Conservation (phyloP, 768 basidiomycete species). For the Omphalotus guepiniiformis region DNA sequence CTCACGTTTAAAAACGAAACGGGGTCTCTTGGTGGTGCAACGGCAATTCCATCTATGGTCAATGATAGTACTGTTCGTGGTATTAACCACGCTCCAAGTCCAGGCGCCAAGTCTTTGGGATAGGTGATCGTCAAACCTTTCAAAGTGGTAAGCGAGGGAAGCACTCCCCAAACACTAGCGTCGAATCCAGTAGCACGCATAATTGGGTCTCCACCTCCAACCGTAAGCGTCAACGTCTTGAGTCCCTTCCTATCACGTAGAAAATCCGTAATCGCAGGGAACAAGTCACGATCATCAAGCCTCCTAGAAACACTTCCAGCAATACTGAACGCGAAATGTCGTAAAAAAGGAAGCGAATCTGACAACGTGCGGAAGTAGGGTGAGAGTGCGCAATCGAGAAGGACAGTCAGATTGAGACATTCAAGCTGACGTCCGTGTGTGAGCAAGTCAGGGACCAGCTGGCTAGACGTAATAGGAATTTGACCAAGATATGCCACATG, state of each 20-base stretch:
- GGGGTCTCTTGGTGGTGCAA: constrained; percentile 35
- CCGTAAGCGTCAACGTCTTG: constrained; percentile 48
- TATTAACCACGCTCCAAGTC: constrained; percentile 65
- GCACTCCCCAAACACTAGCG: constrained; percentile 66
- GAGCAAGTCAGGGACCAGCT: constrained; percentile 57
- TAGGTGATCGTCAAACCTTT: constrained; percentile 57
- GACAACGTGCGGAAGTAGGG: constrained; percentile 44
- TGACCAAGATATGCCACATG: constrained; percentile 58
- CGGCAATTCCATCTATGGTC: constrained; percentile 34
- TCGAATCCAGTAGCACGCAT: constrained; percentile 60
- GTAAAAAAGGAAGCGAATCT: constrained; percentile 53
- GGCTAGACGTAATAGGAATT: constrained; percentile 40
- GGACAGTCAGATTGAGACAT: constrained; percentile 49
- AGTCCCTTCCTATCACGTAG: constrained; percentile 51
- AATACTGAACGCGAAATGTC: constrained; percentile 57
- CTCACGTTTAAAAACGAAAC: constrained; percentile 38
- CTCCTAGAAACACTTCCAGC: constrained; percentile 35
- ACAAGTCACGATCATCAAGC: constrained; percentile 54
- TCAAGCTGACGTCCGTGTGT: constrained; percentile 61
- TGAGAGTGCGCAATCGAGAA: constrained; percentile 48
- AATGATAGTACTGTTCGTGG: constrained; percentile 49
- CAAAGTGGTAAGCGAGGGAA: constrained; percentile 52
- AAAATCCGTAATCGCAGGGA: constrained; percentile 66
- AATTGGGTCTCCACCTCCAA: constrained; percentile 36
- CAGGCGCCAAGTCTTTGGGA: constrained; percentile 58